Conservation (phyloP, 2,329 filamentous ascomycete genomes). For the Aureobasidium sp. region DNA sequence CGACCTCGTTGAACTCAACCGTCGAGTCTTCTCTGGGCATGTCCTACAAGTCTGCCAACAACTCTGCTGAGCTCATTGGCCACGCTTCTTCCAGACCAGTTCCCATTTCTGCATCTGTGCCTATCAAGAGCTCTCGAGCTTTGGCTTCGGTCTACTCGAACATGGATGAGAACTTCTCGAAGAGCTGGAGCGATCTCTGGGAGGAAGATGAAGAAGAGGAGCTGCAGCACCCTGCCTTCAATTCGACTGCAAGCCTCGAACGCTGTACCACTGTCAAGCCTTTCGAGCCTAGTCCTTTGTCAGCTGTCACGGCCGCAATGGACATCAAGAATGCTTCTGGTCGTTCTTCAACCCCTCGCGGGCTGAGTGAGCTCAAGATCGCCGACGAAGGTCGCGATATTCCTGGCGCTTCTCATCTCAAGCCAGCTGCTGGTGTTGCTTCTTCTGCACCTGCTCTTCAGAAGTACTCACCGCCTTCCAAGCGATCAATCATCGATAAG, state of each 20-base stretch:
- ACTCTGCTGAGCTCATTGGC: conserved; percentile 45
- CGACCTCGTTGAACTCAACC: conserved; percentile 74
- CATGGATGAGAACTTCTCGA: conserved; percentile 72
- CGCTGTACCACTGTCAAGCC: conserved; percentile 35
- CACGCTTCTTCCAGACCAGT: conserved; percentile 53
- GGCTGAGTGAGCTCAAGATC: conserved; percentile 47
- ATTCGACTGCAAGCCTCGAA: conserved; percentile 32
- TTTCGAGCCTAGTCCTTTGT: conserved; percentile 47
- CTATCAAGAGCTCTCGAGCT: conserved; percentile 51
- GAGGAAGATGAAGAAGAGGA: conserved; percentile 82
- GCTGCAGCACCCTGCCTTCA: conserved; percentile 39
- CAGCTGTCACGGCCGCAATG: conserved; percentile 14
- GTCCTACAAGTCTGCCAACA: conserved; percentile 68
- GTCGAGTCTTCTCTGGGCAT: conserved; percentile 72
- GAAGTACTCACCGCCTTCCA: conserved; percentile 56
- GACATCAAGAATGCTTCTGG: conserved; percentile 39
- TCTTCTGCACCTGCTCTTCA: conserved; percentile 29
- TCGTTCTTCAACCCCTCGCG: conserved; percentile 42
- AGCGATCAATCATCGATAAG: conserved; percentile 64
- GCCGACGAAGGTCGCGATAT: conserved; percentile 35
- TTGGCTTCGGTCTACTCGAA: conserved; percentile 75
- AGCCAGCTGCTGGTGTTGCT: conserved; percentile 23
- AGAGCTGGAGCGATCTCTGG: conserved; percentile 99
- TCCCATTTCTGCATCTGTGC: conserved; percentile 64
- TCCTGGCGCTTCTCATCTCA: conserved; percentile 14